Evolutionary conservation across 2,329 filamentous ascomycete species (phyloP).

Genomic region (Diplodia mutila): DNA sequence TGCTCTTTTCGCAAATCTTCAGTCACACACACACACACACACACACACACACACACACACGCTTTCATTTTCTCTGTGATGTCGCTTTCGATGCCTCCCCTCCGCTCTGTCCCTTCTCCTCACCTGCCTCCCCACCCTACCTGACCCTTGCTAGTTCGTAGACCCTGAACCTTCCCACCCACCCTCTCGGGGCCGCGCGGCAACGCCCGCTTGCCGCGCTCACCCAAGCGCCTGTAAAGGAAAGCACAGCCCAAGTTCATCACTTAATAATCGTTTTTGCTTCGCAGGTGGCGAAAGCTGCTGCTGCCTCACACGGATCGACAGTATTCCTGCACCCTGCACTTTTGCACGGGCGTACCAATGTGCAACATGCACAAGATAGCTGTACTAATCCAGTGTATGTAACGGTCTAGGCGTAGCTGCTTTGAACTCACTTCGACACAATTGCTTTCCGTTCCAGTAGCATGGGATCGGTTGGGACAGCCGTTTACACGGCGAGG

Average conservation of each 20-base stretch:
- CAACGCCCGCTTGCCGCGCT: neutral
- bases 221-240: neutral
- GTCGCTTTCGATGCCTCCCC: neutral
- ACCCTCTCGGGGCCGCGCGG: conserved; percentile 5
- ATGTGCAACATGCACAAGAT: neutral
- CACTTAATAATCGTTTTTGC: neutral
- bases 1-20: neutral
- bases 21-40: neutral
- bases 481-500: neutral
- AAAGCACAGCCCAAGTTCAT: neutral
- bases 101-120: neutral
- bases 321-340: neutral
- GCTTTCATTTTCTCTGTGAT: neutral
- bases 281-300: neutral
- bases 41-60: neutral
- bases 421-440: no score
- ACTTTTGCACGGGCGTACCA: neutral
- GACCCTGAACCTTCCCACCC: conserved; percentile 5
- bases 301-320: neutral
- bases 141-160: neutral
- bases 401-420: no score
- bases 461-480: neutral
- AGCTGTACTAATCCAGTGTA: no score
- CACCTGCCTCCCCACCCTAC: neutral
- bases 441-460: neutral